These are phyloP conservation scores for Truncatella angustata DNA, from an alignment of 2,329 filamentous ascomycete genomes.

Conservation along the genomic window DNA sequence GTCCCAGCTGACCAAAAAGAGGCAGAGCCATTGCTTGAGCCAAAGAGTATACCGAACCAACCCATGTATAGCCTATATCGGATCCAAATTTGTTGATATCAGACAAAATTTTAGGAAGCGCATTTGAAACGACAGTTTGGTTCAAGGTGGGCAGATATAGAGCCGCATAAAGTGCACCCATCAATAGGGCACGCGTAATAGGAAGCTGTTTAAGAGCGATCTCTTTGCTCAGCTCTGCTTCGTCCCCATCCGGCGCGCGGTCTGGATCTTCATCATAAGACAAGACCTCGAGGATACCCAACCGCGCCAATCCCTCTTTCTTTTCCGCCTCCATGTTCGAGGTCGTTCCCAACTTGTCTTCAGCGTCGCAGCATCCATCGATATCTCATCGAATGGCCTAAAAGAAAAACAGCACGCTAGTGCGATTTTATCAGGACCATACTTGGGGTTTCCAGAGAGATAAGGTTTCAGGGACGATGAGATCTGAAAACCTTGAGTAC, in stretches of 20 bases:
- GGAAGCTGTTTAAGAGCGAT: background rate
- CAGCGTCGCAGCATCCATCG: background rate
- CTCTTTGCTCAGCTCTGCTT: background rate
- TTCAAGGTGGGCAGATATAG: constrained; percentile 4
- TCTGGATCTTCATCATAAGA: background rate
- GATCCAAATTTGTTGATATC: constrained; percentile 3
- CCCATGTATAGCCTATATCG: constrained; percentile 3
- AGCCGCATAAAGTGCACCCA: constrained; percentile 1
- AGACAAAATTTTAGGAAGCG: constrained; percentile 4
- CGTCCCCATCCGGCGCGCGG: background rate
- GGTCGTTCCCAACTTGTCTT: background rate
- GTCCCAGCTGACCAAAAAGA: background rate
- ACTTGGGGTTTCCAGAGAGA: too few relatives aligned
- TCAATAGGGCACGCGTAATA: background rate
- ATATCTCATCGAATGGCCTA: background rate
- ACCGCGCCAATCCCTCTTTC: constrained; percentile 3
- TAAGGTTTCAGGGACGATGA: too few relatives aligned
- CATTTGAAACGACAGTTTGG: constrained; percentile 6
- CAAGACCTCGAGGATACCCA: background rate
- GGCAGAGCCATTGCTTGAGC: constrained; percentile 6
- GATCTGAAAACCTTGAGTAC: too few relatives aligned
- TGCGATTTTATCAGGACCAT: too few relatives aligned
- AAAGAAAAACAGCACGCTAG: too few relatives aligned
- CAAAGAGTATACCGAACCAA: constrained; percentile 2
- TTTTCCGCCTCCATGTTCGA: constrained; percentile 1